Evolutionary conservation across 305 asterid genomes (phyloP), one percentile per base, ranked within the genome.

Genomic region (Fraxinus albicans): DNA sequence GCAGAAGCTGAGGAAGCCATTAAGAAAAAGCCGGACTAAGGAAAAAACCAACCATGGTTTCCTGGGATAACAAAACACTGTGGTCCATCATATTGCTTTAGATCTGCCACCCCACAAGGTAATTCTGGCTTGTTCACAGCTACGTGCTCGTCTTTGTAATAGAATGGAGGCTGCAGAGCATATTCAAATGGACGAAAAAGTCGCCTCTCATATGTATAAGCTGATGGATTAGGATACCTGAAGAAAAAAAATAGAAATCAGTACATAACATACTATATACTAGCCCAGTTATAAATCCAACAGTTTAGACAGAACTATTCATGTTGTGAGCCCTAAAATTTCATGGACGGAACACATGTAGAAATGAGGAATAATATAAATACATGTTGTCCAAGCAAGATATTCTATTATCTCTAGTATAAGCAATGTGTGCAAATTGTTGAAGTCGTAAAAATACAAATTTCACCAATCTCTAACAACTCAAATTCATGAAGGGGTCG

Each of bases 151-250:
- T 88, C 97, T 81, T 92, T 95, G 82, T 93, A 96, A 92, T 97
- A 95, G 50, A 80, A 55, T 19, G 99, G 99, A 78, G 98, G 97
- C 86, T 93, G 98, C 87, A 96, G 98, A 80, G 99, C 98, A 90
- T 95, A 91, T 81, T 96, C 98, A 87, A 96, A 96, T 23, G 98
- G 98, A 34, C 93, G 97, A 82, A 96, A 96, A 80, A 96, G 91
- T 77, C 99, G 97, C 63, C 83, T 92, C 87, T 95, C 98, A 76
- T 96, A 96, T 8, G 97, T 90, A 85, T 91, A 96, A 53, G 90
- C 89, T 85, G 99, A 95, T 78, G 98, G 99, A 89, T 96, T 96
- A 42, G 99, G 99, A 86, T 96, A 96, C 90, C 99, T 96, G 79
- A 67, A 47, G 73, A 79, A 36, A 75, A 83, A 80, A 72, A 82